phyloP scores from a whole-genome alignment of 345 rosid species.

The Eucalyptus fibrosa region DNA sequence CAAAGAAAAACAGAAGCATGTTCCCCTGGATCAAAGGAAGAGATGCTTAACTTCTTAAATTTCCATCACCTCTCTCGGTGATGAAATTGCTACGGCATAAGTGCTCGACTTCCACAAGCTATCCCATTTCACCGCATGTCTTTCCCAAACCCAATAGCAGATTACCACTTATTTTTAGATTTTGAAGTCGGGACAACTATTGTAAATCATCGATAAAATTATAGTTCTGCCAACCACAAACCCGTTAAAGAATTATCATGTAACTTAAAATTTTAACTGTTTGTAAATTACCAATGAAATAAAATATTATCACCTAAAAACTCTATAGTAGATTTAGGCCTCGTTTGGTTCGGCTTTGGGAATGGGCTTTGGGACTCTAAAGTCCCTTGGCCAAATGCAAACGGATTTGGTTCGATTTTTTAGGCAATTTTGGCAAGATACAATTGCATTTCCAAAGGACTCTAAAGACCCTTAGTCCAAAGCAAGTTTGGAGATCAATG shows the following conservation, averaged over 20 bases:
- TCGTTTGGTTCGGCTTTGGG: too few species aligned
- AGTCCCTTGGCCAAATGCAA: too few species aligned
- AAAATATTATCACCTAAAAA: not conserved
- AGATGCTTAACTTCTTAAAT: not conserved
- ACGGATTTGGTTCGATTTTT: too few species aligned
- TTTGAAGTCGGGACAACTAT: not conserved
- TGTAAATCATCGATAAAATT: not conserved
- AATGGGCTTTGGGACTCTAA: too few species aligned
- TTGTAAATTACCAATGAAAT: not conserved
- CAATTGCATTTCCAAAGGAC: too few species aligned
- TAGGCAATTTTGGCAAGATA: too few species aligned
- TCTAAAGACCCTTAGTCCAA: too few species aligned
- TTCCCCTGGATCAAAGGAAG: not conserved
- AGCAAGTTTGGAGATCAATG: too few species aligned
- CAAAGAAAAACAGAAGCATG: not conserved
- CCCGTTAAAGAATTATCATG: not conserved
- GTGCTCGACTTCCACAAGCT: not conserved
- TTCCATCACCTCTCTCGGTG: not conserved
- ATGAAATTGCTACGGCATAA: not conserved
- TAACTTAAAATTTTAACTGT: not conserved
- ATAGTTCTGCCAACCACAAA: not conserved
- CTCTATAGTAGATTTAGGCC: not conserved
- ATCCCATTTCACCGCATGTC: not conserved
- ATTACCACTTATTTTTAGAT: not conserved
- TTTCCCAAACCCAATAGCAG: not conserved